Evolutionary conservation across 2,329 filamentous ascomycete genomes (phyloP).

Genomic region (Ceratocystiopsis brevicomis): DNA sequence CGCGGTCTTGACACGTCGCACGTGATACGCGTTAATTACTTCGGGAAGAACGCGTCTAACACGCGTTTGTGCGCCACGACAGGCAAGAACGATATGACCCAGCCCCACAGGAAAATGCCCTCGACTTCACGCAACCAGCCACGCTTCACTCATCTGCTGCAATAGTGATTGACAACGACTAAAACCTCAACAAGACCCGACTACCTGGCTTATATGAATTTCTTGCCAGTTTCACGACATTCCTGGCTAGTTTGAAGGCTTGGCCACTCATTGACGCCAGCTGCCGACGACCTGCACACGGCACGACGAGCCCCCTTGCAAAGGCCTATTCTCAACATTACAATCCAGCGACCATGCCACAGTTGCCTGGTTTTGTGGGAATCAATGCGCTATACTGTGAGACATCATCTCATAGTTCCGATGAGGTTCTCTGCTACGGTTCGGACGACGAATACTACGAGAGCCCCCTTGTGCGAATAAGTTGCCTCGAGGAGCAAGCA

Average conservation of each 20-base stretch:
- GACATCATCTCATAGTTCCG: slow-evolving; percentile 18
- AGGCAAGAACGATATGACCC: slow-evolving; percentile 2
- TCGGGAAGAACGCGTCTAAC: slow-evolving; percentile 4
- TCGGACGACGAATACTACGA: slow-evolving; percentile 38
- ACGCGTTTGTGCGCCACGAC: slow-evolving; percentile 8
- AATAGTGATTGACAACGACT: too few relatives aligned
- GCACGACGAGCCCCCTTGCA: not conserved
- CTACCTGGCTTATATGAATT: too few relatives aligned
- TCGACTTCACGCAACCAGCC: slow-evolving; percentile 2
- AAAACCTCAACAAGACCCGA: too few relatives aligned
- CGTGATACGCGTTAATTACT: slow-evolving; percentile 9
- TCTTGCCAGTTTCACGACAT: too few relatives aligned
- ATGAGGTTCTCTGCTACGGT: slow-evolving; percentile 34
- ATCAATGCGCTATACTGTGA: slow-evolving; percentile 13
- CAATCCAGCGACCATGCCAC: not conserved
- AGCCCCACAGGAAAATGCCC: slow-evolving; percentile 4
- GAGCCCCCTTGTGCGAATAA: slow-evolving; percentile 24
- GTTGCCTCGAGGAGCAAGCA: slow-evolving; percentile 40
- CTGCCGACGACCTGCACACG: not conserved
- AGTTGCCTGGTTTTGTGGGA: slow-evolving; percentile 2
- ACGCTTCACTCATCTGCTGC: not conserved
- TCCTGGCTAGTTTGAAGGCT: too few relatives aligned
- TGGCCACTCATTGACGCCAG: too few relatives aligned
- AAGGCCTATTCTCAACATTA: not conserved
- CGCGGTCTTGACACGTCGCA: not conserved